Evolutionary conservation across 768 basidiomycete species (phyloP), one percentile per base, ranked within the genome.

Genomic region (Calocybe cyanea): DNA sequence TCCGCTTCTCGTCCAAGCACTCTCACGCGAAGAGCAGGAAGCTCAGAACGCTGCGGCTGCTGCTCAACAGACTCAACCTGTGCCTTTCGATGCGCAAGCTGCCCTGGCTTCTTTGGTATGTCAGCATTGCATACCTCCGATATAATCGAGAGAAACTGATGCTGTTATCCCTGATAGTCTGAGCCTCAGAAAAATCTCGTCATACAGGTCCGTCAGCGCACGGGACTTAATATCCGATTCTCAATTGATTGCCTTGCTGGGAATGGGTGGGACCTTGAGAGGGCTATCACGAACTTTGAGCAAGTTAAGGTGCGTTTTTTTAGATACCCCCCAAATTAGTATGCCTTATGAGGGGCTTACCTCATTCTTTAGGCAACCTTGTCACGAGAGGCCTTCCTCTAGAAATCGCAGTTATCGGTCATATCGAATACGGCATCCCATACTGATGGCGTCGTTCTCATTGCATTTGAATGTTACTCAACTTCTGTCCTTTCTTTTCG

Each of bases 271-370:
- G 80, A 93, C 59, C 56, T 88, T 41, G 81, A 82, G 36, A 73
- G 76, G 48, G 96, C 96, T 0, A 58, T 92, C 19, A 75, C 76
- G 40, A 94, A 95, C 59, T 98, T 92, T 64, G 82, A 92, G 58
- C 76, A 87, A 61, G 87, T 97, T 57, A 88, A 87, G 79, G 88
- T 88, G 52, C 47, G 81, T 68, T 43, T 51, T 32, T n/a, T n/a
- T n/a, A n/a, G n/a, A n/a, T n/a, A 38, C 31, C n/a, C 11, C 42
- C 39, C 11, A 14, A n/a, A 44, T 39, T 41, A 30, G 13, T 24
- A 18, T 18, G 19, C 34, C 20, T 34, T 32, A n/a, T 20, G 57
- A 19, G 2, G 67, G 58, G 52, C 63, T 52, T 23, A 19, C 11
- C 31, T 46, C 20, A 38, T 20, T 51, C 41, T 49, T 2, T 56